phyloP scores from a whole-genome alignment of 2,329 filamentous ascomycete genomes.

The Drechmeria coniospora region DNA sequence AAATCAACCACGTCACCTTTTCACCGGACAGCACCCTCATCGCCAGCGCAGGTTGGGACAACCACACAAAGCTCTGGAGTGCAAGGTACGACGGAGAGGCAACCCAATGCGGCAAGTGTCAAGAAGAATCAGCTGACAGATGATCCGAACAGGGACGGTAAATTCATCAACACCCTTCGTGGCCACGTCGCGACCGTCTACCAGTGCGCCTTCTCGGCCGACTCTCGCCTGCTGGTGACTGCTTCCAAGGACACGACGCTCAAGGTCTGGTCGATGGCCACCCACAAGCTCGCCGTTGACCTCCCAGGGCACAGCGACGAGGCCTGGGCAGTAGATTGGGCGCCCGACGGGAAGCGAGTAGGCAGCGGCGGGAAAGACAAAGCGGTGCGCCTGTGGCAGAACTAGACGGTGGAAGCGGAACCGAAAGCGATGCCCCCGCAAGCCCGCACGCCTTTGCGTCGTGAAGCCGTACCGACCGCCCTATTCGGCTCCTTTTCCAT shows the following conservation, averaged over 20 bases:
- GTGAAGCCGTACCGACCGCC: no score
- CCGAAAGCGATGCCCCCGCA: no score
- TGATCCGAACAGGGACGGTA: conserved; percentile 35
- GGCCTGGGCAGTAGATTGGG: conserved; percentile 92
- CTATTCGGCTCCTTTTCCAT: no score
- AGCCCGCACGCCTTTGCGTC: no score
- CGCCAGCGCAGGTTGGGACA: conserved; percentile 83
- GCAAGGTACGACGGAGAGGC: conserved; percentile 36
- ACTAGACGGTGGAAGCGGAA: no score
- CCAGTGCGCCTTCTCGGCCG: conserved; percentile 81
- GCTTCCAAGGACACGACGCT: conserved; percentile 84
- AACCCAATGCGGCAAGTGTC: background rate
- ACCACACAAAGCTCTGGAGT: conserved; percentile 87
- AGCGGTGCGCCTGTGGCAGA: conserved; percentile 50
- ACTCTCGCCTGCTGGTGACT: conserved; percentile 77
- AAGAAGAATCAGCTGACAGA: conserved; percentile 13
- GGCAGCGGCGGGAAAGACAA: conserved; percentile 92
- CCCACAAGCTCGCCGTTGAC: conserved; percentile 65
- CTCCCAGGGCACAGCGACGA: conserved; percentile 84
- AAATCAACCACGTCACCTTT: conserved; percentile 90
- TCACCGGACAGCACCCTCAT: conserved; percentile 80
- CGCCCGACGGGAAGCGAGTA: conserved; percentile 74
- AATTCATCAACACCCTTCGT: conserved; percentile 74
- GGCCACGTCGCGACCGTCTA: conserved; percentile 87
- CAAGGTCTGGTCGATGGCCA: conserved; percentile 86